Base-by-base conservation (phyloP, 2,329 filamentous ascomycete genomes). In the Ophiognomonia clavigignenti-juglandacearum region DNA sequence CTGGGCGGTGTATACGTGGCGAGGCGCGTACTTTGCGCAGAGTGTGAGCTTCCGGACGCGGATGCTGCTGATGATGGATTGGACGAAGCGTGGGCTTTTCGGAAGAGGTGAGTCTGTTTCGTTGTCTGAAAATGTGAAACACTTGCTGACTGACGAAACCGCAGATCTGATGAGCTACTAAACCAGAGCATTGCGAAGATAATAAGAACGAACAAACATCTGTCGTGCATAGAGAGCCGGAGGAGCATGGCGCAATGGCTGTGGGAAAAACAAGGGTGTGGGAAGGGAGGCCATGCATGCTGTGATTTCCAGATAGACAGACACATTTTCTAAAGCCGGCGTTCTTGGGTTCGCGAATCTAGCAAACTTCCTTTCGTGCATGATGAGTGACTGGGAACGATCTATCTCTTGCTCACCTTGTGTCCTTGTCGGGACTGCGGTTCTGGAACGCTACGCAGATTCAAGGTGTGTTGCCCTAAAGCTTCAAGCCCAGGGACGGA, bases 1-100 rank as follows among this genome's bases (percentile, higher is more conserved):
- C 38, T 78, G 95, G 76, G 93, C 91, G 0, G 92, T 97, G 40
- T 98, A 98, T 65, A 80, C 96, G 27, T 98, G 93, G 93, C 76
- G 93, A 53, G 91, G 88, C 54, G 85, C 96, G 13, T 98, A 98
- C 69, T 98, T 98, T 71, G 90, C 93, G 11, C 89, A 98, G 74
- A 96, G 89, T 61, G 93, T 98, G 39, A 96, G 91, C 66, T 77
- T 97, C 50, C 75, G 93, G 56, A 98, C 93, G 22, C 80, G 92
- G 53, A 80, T 89, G 54, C 68, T 98, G 60, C 74, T 98, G 67
- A 90, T 90, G 16, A 96, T 98, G 93, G 93, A 98, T 65, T 98
- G 93, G 93, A 84, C 82, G n/a, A 98, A 97, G 80, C 78, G 95
- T 63, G 88, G 89, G 11, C 68, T 98, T 19, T 98, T 98, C 71